Evolutionary conservation across 2,329 filamentous ascomycete species (phyloP), one percentile per base, ranked within the genome.

Genomic region (Ascochyta koolunga): DNA sequence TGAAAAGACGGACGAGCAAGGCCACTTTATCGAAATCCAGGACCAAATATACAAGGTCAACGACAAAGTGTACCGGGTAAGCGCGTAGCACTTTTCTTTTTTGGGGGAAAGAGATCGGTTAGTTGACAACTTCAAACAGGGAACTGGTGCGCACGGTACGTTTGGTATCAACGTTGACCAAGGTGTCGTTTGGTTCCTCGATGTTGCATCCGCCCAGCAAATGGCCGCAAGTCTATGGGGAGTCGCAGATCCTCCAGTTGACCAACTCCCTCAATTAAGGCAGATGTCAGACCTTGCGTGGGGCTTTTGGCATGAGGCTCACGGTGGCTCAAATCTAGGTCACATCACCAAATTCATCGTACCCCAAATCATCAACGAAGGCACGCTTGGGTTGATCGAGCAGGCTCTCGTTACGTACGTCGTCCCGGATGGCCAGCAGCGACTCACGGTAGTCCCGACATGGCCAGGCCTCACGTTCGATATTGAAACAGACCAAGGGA

Each of bases 211-310:
- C 24, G 39, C 41, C 7, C 35, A 24, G 8, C 49, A 11, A 10
- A 35, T 18, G 24, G 46, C 44, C 27, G 25, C 27, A 4, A 22
- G 32, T 11, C 9, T 45, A 3, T 54, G 51, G 51, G 18, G 21
- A 36, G 41, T 36, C 15, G 16, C 29, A 0, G 7, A 41, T 8
- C 25, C 41, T n/a, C 36, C 40, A 7, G 29, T 4, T 0, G 27
- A 52, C 18, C 18, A 56, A 2, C 44, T 60, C 0, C 58, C 58
- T 1, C 37, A 22, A 1, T n/a, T 60, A 1, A 36, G 38, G 5
- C 36, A 53, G 21, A 60, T 50, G 24, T 60, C 58, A 11, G 58
- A 60, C 18, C 27, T 60, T 7, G 39, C 58, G 4, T 60, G 55
- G 55, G 58, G 47, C 4, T 39, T 48, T 16, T 60, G 58, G 55